Conservation (phyloP, 2,329 filamentous ascomycete genomes). For the Phialophora verrucosa region DNA sequence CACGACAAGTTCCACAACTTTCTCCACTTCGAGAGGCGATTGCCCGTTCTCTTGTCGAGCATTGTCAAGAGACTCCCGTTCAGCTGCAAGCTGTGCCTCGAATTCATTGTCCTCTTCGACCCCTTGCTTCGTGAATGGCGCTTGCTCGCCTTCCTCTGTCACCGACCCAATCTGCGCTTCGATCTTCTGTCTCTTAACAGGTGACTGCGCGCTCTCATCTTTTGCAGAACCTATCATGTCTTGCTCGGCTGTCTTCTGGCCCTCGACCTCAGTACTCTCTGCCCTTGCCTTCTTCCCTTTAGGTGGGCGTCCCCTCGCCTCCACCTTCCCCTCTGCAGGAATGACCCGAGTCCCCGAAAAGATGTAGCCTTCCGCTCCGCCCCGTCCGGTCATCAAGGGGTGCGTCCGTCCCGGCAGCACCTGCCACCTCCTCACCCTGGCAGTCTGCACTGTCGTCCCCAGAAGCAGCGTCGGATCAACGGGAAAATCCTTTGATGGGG, state of each 20-base stretch:
- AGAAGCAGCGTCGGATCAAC: constrained; percentile 85
- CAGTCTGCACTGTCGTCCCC: constrained; percentile 79
- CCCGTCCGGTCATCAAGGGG: constrained; percentile 86
- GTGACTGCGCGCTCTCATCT: not conserved
- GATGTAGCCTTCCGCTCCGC: constrained; percentile 87
- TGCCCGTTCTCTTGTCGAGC: constrained; percentile 16
- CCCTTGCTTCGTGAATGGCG: not conserved
- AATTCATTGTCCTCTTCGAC: not conserved
- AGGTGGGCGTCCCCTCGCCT: constrained; percentile 73
- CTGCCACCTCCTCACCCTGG: constrained; percentile 81
- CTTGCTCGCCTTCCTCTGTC: not conserved
- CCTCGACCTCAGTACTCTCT: not conserved
- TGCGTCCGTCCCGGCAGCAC: constrained; percentile 90
- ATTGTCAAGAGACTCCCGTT: not conserved
- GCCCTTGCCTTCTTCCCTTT: constrained; percentile 59
- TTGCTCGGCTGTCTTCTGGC: not conserved
- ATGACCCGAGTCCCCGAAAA: constrained; percentile 83
- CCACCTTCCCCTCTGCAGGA: constrained; percentile 75
- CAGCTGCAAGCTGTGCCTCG: constrained; percentile 2
- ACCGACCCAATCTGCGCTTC: not conserved
- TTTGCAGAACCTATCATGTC: not conserved
- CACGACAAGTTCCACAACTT: constrained; percentile 11
- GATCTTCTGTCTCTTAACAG: not conserved
- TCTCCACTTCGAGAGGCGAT: constrained; percentile 34
- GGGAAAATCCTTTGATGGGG: constrained; percentile 72